Evolutionary conservation across 805 yeast species (phyloP).

Genomic region (Starmera caribaea): DNA sequence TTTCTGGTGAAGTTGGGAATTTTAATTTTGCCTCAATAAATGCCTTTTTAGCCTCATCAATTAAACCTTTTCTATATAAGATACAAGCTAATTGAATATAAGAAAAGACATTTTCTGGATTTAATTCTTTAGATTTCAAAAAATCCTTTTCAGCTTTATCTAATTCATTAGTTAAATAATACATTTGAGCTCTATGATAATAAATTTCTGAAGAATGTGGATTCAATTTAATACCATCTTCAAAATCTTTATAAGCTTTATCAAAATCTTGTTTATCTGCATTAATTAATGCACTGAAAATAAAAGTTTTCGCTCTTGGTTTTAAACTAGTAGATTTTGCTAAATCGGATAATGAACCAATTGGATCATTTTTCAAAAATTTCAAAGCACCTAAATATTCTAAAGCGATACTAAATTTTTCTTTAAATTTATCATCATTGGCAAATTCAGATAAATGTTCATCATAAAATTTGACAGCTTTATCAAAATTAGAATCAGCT

Average conservation of each 20-base stretch:
- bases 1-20: slow-evolving; percentile 84
- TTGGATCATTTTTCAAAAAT: slow-evolving; percentile 69
- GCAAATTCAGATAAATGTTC: slow-evolving; percentile 11
- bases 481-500: slow-evolving; percentile 35
- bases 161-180: slow-evolving; percentile 71
- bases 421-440: slow-evolving; percentile 17
- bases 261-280: slow-evolving; percentile 74
- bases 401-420: slow-evolving; percentile 56
- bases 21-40: slow-evolving; percentile 62
- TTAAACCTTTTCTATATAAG: slow-evolving; percentile 64
- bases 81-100: slow-evolving; percentile 91
- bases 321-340: slow-evolving; percentile 52
- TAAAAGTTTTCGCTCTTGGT: slow-evolving; percentile 77
- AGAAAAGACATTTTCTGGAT: slow-evolving; percentile 71
- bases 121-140: slow-evolving; percentile 62
- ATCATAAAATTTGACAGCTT: slow-evolving; percentile 44
- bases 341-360: slow-evolving; percentile 53
- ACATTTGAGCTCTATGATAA: slow-evolving; percentile 92
- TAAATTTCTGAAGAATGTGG: slow-evolving; percentile 71
- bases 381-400: slow-evolving; percentile 79
- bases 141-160: slow-evolving; percentile 66
- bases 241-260: slow-evolving; percentile 62
- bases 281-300: slow-evolving; percentile 70
- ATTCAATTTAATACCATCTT: slow-evolving; percentile 58
- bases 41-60: slow-evolving; percentile 48